A percentile compares a stretch with the other conserved stretches of the same genome.
Conservation (phyloP, 2,329 filamentous ascomycete species). For the Sporothrix euskadiensis region DNA sequence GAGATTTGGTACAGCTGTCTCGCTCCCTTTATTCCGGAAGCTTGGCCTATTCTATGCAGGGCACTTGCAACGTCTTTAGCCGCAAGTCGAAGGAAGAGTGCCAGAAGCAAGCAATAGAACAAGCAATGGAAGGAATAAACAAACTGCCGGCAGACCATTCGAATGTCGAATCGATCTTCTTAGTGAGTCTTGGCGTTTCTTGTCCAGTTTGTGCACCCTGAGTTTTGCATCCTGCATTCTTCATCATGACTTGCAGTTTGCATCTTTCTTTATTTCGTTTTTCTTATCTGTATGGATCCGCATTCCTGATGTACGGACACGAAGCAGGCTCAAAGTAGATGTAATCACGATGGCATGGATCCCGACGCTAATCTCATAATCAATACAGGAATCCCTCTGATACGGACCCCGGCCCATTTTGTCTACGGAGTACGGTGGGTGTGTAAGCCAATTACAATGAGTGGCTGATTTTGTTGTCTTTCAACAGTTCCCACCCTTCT, state of each 20-base stretch:
- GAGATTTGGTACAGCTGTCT: background rate
- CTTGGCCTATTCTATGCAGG: background rate
- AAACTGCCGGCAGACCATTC: background rate
- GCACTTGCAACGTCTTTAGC: background rate
- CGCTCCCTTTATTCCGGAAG: background rate
- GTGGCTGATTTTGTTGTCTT: background rate
- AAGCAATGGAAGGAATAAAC: constrained; percentile 6
- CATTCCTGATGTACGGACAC: too few species aligned
- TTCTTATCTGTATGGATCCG: too few species aligned
- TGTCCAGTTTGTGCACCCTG: too few species aligned
- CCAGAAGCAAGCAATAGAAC: background rate
- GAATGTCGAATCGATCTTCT: background rate
- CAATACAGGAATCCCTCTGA: background rate
- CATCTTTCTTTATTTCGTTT: too few species aligned
- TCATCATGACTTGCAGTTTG: background rate
- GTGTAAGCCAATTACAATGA: background rate
- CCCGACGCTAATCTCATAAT: background rate
- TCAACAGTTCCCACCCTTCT: background rate
- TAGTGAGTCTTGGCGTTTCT: background rate
- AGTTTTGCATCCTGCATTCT: background rate
- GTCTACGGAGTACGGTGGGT: background rate
- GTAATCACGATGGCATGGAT: background rate
- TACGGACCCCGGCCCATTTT: background rate
- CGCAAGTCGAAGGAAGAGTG: background rate
- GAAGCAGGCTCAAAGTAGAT: background rate